Evolutionary conservation across 306 rosid genomes (phyloP).

Genomic region (Trifolium repens): DNA sequence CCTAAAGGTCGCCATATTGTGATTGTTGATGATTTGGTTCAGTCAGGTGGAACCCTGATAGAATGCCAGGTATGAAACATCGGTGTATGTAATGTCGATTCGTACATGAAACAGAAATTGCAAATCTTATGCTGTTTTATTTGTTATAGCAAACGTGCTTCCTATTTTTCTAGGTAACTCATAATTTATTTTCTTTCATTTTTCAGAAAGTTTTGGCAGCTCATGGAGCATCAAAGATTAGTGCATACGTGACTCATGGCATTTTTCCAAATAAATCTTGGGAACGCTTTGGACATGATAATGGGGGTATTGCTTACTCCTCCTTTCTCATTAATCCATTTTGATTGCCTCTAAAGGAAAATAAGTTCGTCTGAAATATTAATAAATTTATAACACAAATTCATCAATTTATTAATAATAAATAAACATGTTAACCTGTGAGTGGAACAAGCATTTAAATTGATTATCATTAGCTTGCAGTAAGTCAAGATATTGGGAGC

Average conservation of each 20-base stretch:
- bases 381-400: slow-evolving; percentile 10
- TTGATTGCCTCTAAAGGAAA: slow-evolving; percentile 33
- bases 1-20: slow-evolving; percentile 86
- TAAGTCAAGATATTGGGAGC: no score
- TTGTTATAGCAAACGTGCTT: slow-evolving; percentile 6
- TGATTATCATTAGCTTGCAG: neutral
- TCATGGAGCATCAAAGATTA: slow-evolving; percentile 88
- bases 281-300: slow-evolving; percentile 78
- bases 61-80: slow-evolving; percentile 87
- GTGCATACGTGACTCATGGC: slow-evolving; percentile 98
- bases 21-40: slow-evolving; percentile 98
- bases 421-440: slow-evolving; percentile 14
- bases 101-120: slow-evolving; percentile 6
- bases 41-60: slow-evolving; percentile 92
- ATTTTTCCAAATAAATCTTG: slow-evolving; percentile 93
- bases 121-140: slow-evolving; percentile 26
- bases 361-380: slow-evolving; percentile 26
- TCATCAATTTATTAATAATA: neutral
- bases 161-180: slow-evolving; percentile 20
- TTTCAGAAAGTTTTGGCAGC: slow-evolving; percentile 87
- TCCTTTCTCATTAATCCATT: slow-evolving; percentile 27
- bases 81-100: neutral
- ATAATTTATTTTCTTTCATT: slow-evolving; percentile 25
- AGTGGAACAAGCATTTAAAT: neutral
- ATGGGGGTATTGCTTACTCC: slow-evolving; percentile 67